Percentiles rank a stretch among this genome's conserved stretches.
Conservation (phyloP, 2,329 filamentous ascomycete genomes). For the Microascus cirrosus region DNA sequence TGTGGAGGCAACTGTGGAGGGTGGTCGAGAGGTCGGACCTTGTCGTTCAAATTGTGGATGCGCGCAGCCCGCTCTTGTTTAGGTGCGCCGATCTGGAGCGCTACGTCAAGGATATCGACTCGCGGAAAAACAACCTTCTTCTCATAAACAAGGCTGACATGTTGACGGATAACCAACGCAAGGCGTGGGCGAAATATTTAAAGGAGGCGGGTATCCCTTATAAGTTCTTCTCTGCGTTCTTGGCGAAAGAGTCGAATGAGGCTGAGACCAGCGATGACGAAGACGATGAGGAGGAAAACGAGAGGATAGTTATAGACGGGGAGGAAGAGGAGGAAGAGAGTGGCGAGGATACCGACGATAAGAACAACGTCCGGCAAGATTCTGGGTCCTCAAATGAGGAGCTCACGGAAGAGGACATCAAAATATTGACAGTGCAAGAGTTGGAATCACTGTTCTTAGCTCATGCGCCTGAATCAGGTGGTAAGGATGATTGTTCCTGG, state of each 20-base stretch:
- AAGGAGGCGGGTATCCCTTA: slow-evolving; percentile 72
- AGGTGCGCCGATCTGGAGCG: slow-evolving; percentile 84
- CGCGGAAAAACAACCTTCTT: slow-evolving; percentile 79
- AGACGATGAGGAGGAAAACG: slow-evolving; percentile 10
- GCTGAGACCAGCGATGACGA: slow-evolving; percentile 18
- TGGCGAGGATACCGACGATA: slow-evolving; percentile 19
- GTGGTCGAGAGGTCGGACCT: slow-evolving; percentile 95
- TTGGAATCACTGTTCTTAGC: slow-evolving; percentile 78
- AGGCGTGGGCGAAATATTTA: slow-evolving; percentile 79
- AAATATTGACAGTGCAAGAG: slow-evolving; percentile 87
- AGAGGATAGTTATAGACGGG: slow-evolving; percentile 18
- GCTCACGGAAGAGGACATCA: slow-evolving; percentile 47
- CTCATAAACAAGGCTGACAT: slow-evolving; percentile 99
- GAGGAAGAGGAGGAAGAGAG: slow-evolving; percentile 25
- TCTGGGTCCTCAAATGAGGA: slow-evolving; percentile 18
- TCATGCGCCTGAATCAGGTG: slow-evolving; percentile 46
- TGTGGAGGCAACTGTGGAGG: slow-evolving; percentile 96
- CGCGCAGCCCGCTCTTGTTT: slow-evolving; percentile 87
- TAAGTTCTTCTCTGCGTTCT: slow-evolving; percentile 88
- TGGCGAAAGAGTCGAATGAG: slow-evolving; percentile 86
- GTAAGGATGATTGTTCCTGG: slow-evolving; percentile 24
- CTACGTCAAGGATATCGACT: slow-evolving; percentile 88
- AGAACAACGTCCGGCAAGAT: slow-evolving; percentile 10
- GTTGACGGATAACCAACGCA: slow-evolving; percentile 82
- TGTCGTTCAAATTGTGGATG: slow-evolving; percentile 96